phyloP scores from a whole-genome alignment of 169 alveolate species.

The Eimeria acervulina region DNA sequence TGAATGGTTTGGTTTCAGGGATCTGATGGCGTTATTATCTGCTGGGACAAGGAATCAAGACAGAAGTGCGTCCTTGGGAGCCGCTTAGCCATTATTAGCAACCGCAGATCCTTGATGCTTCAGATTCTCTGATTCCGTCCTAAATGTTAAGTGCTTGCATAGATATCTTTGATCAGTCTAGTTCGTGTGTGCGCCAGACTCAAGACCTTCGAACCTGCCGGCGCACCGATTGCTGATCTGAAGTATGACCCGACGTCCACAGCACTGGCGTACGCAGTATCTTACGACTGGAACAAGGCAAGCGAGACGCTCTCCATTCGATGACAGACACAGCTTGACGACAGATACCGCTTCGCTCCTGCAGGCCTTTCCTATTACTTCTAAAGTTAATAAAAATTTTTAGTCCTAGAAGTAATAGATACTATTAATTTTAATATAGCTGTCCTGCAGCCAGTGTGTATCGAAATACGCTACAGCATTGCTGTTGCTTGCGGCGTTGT shows the following conservation, averaged over 20 bases:
- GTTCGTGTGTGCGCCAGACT: constrained; percentile 38
- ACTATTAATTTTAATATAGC: too few relatives aligned
- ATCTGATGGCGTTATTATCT: constrained; percentile 79
- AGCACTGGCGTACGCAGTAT: constrained; percentile 81
- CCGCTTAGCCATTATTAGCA: not conserved
- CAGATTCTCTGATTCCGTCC: not conserved
- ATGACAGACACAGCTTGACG: not conserved
- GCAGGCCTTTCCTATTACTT: too few relatives aligned
- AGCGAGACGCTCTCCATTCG: not conserved
- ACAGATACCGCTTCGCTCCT: not conserved
- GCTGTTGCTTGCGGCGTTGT: not conserved
- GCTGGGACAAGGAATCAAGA: constrained; percentile 84
- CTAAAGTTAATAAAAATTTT: too few relatives aligned
- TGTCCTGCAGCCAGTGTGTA: not conserved
- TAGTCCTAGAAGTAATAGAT: too few relatives aligned
- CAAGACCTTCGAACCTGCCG: constrained; percentile 78
- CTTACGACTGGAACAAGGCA: constrained; percentile 84
- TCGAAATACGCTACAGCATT: not conserved
- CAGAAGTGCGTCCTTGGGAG: constrained; percentile 65
- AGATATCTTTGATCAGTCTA: not conserved
- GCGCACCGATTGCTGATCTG: constrained; percentile 78
- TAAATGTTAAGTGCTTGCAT: not conserved
- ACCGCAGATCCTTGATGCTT: not conserved
- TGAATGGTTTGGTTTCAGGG: constrained; percentile 72
- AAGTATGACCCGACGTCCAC: constrained; percentile 79